Conservation (phyloP, 1,139 yeast species). For the Hansenula sp. region DNA sequence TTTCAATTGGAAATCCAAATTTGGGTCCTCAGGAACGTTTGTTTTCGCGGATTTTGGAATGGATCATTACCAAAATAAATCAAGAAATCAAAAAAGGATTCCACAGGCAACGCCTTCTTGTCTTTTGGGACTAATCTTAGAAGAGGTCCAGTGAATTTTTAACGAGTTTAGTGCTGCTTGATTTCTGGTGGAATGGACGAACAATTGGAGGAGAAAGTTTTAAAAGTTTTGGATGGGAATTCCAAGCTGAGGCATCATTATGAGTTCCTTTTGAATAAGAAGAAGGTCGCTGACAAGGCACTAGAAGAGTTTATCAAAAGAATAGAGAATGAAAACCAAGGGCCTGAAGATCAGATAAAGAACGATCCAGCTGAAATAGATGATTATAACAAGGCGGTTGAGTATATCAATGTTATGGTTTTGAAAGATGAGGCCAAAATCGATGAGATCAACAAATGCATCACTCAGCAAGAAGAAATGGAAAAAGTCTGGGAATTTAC, state of each 20-base stretch:
- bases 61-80: not conserved
- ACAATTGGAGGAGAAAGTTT: not conserved
- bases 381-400: not conserved
- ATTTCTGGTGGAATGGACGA: not conserved
- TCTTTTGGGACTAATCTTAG: too few species aligned
- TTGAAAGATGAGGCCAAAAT: not conserved
- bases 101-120: too few species aligned
- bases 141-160: too few species aligned
- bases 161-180: too few species aligned
- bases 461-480: slow-evolving; percentile 1
- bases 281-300: slow-evolving; percentile 2
- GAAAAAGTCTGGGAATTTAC: slow-evolving; percentile 1
- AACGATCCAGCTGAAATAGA: not conserved
- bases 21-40: too few species aligned
- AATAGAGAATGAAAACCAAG: not conserved
- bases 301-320: not conserved
- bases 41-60: not conserved
- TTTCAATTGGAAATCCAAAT: not conserved
- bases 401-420: not conserved
- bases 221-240: not conserved
- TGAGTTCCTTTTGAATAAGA: slow-evolving; percentile 1
- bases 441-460: not conserved
- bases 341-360: not conserved
- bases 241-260: slow-evolving; percentile 3
- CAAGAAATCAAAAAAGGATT: not conserved